Evolutionary conservation across 768 basidiomycete genomes (phyloP).

Genomic region (Tylopilus sp.): DNA sequence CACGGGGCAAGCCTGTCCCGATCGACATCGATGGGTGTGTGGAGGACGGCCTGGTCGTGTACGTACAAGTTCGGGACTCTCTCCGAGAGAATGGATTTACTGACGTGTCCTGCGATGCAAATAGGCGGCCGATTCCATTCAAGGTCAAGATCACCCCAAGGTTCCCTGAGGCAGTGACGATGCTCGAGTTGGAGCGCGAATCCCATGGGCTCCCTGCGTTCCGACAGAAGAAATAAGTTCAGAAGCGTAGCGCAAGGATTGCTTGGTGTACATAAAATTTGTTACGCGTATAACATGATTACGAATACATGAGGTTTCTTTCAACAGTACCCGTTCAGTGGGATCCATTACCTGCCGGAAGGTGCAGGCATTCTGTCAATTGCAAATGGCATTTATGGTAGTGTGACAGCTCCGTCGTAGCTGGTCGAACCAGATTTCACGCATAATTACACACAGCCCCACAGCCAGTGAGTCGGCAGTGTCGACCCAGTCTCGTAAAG

Average conservation of each 20-base stretch:
- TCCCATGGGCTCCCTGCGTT: slow-evolving; percentile 1
- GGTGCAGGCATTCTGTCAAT: too few species aligned
- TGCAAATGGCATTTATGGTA: too few species aligned
- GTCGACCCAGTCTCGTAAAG: too few species aligned
- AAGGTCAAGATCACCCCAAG: background rate
- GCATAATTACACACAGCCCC: too few species aligned
- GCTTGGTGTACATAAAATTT: background rate
- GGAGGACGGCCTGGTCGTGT: slow-evolving; percentile 7
- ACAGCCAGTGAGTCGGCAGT: too few species aligned
- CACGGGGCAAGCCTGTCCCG: background rate
- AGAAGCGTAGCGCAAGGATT: background rate
- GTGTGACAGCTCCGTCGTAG: too few species aligned
- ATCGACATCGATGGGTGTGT: slow-evolving; percentile 7
- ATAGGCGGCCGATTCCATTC: slow-evolving; percentile 7
- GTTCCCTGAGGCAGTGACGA: slow-evolving; percentile 5
- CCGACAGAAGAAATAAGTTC: background rate
- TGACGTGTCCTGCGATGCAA: background rate
- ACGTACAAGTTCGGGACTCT: background rate
- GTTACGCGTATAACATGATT: background rate
- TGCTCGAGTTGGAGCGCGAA: slow-evolving; percentile 7
- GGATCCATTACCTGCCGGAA: too few species aligned
- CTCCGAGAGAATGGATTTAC: background rate
- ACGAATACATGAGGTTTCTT: background rate
- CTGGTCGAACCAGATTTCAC: too few species aligned
- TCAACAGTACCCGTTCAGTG: too few species aligned